Evolutionary conservation across 78 protist genomes (phyloP).

Genomic region (Guillardia theta): DNA sequence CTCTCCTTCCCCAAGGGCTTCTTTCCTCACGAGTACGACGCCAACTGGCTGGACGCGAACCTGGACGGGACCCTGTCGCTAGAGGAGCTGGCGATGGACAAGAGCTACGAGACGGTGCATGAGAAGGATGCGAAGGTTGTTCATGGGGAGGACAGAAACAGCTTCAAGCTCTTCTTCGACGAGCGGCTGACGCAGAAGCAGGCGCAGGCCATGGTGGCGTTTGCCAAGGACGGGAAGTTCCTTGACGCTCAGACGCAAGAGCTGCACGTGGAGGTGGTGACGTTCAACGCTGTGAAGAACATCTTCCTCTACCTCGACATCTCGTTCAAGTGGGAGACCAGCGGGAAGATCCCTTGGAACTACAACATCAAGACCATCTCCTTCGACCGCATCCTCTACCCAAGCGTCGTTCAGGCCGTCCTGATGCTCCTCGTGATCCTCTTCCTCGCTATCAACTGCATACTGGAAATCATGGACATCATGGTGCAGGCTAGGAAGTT

Average conservation of each 20-base stretch:
- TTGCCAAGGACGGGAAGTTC: not conserved
- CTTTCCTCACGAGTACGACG: not conserved
- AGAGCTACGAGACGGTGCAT: no score
- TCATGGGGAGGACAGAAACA: not conserved
- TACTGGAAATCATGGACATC: not conserved
- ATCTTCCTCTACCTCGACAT: not conserved
- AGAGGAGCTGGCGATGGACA: no score
- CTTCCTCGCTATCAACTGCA: not conserved
- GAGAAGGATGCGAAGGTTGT: not conserved
- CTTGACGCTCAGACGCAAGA: not conserved
- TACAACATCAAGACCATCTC: not conserved
- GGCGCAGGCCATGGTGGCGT: not conserved
- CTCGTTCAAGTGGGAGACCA: not conserved
- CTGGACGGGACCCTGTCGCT: no score
- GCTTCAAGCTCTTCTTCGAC: not conserved
- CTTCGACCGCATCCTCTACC: not conserved
- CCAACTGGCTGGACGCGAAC: no score
- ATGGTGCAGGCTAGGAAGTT: not conserved
- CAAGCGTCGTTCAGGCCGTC: not conserved
- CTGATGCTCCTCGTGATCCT: not conserved
- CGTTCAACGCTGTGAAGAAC: not conserved
- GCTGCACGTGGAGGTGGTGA: not conserved
- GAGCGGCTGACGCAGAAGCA: not conserved
- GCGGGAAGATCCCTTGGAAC: not conserved
- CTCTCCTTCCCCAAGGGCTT: not conserved